Evolutionary conservation across 768 basidiomycete genomes (phyloP), one percentile per base, ranked within the genome.

Genomic region (Hemileccinum rubropunctum): DNA sequence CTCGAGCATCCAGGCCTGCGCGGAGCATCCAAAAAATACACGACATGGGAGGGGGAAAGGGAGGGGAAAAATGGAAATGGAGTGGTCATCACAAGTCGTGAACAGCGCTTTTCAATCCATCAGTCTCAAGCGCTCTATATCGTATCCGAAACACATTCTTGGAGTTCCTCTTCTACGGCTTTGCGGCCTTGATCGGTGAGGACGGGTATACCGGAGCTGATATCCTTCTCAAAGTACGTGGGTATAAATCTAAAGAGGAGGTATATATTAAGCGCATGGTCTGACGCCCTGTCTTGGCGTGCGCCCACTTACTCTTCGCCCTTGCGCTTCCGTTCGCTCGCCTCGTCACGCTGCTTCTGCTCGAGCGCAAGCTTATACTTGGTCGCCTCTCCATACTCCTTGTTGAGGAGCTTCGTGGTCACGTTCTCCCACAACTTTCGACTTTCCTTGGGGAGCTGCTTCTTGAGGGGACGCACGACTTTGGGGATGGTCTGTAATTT

Each of bases 371-470:
- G 80, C 76, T 99, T 99, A 73, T 88, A 81, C 74, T 78, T 88
- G 50, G 92, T 98, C 45, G 97, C 97, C 36, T 95, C 91, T 20
- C 80, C 77, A 70, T 80, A 99, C 63, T 95, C 89, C 78, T 97
- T 98, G 63, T 72, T 78, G 38, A 89, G 42, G 49, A 98, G 69
- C 51, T 79, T 74, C 39, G 71, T 76, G 44, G 95, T 95, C 18
- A 98, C 90, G 46, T 66, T 78, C 49, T 87, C 83, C 97, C 97
- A 98, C 47, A 98, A 67, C 72, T 80, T 82, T 51, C 93, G 74
- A 53, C 92, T 95, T 74, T 98, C 97, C 48, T 77, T 71, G 7
- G 82, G 77, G 14, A 83, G 76, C 66, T 98, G 97, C 65, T 79
- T 79, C 57, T 83, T 80, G 45, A 98, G 58, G 7, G 93, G 86